Evolutionary conservation across 331 rosid genomes (phyloP), one percentile per base, ranked within the genome.

Genomic region (Malus hybrid): DNA sequence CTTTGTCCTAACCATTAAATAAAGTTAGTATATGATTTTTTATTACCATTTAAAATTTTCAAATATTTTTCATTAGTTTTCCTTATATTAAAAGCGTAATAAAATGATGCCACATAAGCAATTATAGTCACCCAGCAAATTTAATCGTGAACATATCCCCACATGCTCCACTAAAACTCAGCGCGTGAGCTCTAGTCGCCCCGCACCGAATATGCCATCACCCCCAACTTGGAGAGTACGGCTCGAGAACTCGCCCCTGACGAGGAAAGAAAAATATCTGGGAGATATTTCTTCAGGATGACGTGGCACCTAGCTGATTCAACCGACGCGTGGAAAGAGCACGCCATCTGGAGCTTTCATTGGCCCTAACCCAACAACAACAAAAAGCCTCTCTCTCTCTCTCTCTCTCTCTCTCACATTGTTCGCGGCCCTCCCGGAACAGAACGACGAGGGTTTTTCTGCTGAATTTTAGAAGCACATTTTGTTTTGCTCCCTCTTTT

Each of bases 291-390:
- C 86, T 34, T 16, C 4, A 2, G 2, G 84, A 22, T 84, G 96
- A 88, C 80, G 88, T 91, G 97, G 89, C 87, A 81, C 13, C 50
- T 1, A 44, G 30, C 9, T 46, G 55, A 70, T 22, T 14, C 34
- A 20, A 12, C 53, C 71, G 85, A 82, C 98, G 88, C 96, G 93
- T 88, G 97, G 87, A 93, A 93, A 93, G 89, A 89, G 86, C 85
- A 44, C 64, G 93, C 96, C 97, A 89, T 85, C 82, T 93, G 96
- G 91, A 86, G 48, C 78, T 79, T 75, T 77, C 44, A 76, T 77
- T 82, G 84, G 75, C 48, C 71, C 79, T 11, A 44, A 42, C 48
- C 48, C 79, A 18, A 53, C 70, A 32, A 64, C 66, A 6, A 14
- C 57, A 32, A 20, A 46, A 69, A 26, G 77, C 14, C 75, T 55